Evolutionary conservation across 129 eudicot species (phyloP).

Genomic region (Oenanthe sinensis): DNA sequence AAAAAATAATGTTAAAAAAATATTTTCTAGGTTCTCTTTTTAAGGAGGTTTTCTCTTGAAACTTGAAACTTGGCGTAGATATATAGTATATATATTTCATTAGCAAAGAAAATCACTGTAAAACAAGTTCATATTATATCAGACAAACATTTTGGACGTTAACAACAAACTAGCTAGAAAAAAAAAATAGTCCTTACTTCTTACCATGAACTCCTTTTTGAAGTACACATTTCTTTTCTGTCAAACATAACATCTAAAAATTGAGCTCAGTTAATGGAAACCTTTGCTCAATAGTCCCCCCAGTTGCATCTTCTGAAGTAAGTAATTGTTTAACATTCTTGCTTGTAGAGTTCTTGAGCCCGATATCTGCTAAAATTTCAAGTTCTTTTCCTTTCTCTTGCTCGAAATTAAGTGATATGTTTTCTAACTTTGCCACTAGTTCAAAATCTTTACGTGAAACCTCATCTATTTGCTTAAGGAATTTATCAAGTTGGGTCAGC

Average conservation of each 20-base stretch:
- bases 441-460: conserved; percentile 33
- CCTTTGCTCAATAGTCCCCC: conserved; percentile 23
- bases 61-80: too few species aligned
- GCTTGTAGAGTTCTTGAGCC: neutral
- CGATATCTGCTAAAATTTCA: neutral
- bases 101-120: neutral
- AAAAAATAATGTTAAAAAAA: too few species aligned
- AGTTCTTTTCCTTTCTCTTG: conserved; percentile 14
- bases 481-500: conserved; percentile 30
- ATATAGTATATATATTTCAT: too few species aligned
- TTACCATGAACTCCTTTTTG: neutral
- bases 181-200: neutral
- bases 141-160: neutral
- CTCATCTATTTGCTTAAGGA: conserved; percentile 24
- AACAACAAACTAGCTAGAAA: neutral
- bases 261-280: conserved; percentile 32
- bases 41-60: too few species aligned
- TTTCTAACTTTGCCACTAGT: conserved; percentile 33
- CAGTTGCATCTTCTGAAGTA: conserved; percentile 22
- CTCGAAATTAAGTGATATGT: conserved; percentile 22
- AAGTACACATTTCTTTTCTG: neutral
- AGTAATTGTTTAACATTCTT: neutral
- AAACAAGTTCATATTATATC: neutral
- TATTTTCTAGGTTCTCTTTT: too few species aligned
- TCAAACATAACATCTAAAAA: conserved; percentile 12